These are phyloP conservation scores for Vishniacozyma victoriae DNA, from an alignment of 768 basidiomycete species.

Conservation along the genomic window DNA sequence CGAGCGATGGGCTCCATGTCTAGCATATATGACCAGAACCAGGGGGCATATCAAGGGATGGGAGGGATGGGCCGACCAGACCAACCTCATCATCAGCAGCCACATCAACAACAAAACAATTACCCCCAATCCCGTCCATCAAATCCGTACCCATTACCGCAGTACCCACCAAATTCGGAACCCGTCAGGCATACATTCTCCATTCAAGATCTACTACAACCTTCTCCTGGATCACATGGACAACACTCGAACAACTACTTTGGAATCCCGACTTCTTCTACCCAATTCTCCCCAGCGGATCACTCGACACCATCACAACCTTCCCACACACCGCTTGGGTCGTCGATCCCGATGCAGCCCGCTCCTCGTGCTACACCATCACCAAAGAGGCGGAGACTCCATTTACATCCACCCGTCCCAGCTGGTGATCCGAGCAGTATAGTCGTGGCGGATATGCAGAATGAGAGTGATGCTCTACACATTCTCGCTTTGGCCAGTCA, in stretches of 20 bases:
- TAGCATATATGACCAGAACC: too few species aligned
- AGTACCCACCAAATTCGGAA: background rate
- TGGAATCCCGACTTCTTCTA: background rate
- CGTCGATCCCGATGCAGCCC: background rate
- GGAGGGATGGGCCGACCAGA: background rate
- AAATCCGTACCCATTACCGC: too few species aligned
- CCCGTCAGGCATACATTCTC: background rate
- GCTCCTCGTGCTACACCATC: conserved; percentile 13
- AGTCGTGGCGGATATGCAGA: conserved; percentile 45
- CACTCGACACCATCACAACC: background rate
- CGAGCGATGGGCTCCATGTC: conserved; percentile 1
- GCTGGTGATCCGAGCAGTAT: conserved; percentile 39
- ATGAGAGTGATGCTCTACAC: conserved; percentile 43
- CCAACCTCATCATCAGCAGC: background rate
- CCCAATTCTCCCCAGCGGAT: conserved; percentile 1
- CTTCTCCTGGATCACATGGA: too few species aligned
- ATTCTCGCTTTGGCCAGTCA: conserved; percentile 40
- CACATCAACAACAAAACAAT: background rate
- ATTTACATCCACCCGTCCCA: conserved; percentile 34
- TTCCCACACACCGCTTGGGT: background rate
- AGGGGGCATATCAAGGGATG: background rate
- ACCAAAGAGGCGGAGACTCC: conserved; percentile 31
- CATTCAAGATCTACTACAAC: background rate
- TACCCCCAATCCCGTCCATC: background rate
- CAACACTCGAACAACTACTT: too few species aligned